Evolutionary conservation across 768 basidiomycete genomes (phyloP), one percentile per base, ranked within the genome.

Genomic region (Vararia minispora): DNA sequence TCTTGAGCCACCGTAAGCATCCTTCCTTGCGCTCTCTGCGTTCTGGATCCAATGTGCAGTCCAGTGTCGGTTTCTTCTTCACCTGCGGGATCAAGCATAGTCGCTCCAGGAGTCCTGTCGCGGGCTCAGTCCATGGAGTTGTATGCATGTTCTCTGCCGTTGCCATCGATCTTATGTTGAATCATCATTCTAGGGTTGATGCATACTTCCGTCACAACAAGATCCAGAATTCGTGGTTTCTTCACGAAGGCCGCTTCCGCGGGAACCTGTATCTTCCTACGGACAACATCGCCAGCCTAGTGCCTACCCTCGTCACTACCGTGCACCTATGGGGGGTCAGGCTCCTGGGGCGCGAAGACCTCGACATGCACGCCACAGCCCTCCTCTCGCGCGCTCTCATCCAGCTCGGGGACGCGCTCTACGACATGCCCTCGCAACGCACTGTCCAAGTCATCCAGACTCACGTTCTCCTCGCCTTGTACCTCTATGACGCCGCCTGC

Each of bases 201-300:
- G 60, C 60, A 18, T 76, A 87, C 50, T 53, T 76, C 9, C n/a
- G n/a, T n/a, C n/a, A n/a, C 71, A 69, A 12, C 66, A 81, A 46
- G 66, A 71, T 0, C 53, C 62, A 25, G 67, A 75, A 47, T 66
- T 82, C 41, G 79, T 75, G 85, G 50, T 86, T 84, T 55, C 69
- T 87, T 39, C 56, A 74, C 44, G 32, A 58, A 3, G 46, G 56
- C 4, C 66, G 74, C 3, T 72, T 81, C 40, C 58, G 56, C 13
- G 35, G 61, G 4, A 51, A 60, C 10, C n/a, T 43, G 11, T 42
- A 46, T 26, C 28, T 58, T 52, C 28, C 58, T 52, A 17, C 49
- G 55, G 14, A 53, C 51, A 28, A 45, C 54, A 12, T 58, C 25
- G 53, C 55, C 12, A 41, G 52, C 6, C 41, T 55, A 8, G 46